Percentiles rank a stretch among this genome's conserved stretches.
Conservation (phyloP, 23 red algal genomes). For the Chondrus crispus region DNA sequence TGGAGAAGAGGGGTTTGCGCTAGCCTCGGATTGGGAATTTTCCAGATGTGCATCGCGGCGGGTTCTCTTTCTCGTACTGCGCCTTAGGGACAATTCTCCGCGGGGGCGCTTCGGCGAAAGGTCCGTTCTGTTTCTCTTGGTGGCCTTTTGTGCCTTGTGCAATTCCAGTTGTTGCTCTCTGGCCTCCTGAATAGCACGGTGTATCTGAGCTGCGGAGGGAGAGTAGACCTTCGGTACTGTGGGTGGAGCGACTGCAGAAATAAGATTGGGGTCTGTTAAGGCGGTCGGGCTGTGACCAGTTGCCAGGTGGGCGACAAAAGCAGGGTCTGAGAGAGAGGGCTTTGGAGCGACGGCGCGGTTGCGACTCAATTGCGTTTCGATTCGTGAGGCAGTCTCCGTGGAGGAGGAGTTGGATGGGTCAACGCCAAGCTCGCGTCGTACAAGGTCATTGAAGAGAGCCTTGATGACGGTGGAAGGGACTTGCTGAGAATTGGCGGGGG, state of each 20-base stretch:
- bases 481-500: neutral
- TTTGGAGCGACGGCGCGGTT: neutral
- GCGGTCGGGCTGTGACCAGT: neutral
- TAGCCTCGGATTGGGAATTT: neutral
- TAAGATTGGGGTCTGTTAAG: neutral
- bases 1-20: neutral
- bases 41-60: neutral
- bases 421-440: neutral
- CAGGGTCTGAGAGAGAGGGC: neutral
- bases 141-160: neutral
- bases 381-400: neutral
- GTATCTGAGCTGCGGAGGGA: neutral
- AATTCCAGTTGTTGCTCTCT: neutral
- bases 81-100: neutral
- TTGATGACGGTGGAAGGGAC: neutral
- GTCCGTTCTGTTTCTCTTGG: neutral
- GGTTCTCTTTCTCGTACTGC: neutral
- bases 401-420: neutral
- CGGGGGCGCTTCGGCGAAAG: neutral
- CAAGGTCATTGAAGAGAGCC: neutral
- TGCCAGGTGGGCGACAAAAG: constrained; percentile 13
- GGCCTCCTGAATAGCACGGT: neutral
- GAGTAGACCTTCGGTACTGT: neutral
- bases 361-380: neutral
- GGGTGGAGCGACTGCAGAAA: neutral